Evolutionary conservation across 495 filamentous ascomycete species (phyloP).

Genomic region (Sordaria brevicollis): DNA sequence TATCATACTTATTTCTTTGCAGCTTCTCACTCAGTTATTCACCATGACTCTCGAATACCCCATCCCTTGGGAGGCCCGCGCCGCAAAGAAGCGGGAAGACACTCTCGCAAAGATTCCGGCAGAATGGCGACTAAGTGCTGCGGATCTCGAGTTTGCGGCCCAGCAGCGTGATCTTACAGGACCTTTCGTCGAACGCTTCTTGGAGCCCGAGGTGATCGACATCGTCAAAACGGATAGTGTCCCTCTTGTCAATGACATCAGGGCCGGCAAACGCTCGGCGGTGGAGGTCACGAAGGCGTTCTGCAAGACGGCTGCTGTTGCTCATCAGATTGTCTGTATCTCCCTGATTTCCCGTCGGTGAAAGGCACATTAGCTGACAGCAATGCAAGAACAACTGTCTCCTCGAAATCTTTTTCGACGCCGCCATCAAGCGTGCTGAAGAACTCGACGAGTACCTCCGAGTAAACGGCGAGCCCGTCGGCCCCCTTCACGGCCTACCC

Average conservation of each 20-base stretch:
- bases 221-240: conserved; percentile 11
- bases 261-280: conserved; percentile 11
- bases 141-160: conserved; percentile 7
- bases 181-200: conserved; percentile 23
- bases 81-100: conserved; percentile 13
- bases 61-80: conserved; percentile 13
- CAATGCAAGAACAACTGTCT: conserved; percentile 41
- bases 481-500: conserved; percentile 59
- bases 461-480: conserved; percentile 38
- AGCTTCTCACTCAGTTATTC: background rate
- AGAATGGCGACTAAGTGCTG: conserved; percentile 16
- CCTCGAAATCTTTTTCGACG: conserved; percentile 55
- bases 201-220: conserved; percentile 7
- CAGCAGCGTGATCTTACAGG: conserved; percentile 19
- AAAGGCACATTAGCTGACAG: background rate
- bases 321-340: conserved; percentile 45
- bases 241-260: conserved; percentile 13
- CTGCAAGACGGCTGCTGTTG: conserved; percentile 44
- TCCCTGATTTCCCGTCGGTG: too few relatives aligned
- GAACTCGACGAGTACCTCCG: conserved; percentile 44
- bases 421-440: conserved; percentile 47
- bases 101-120: conserved; percentile 14
- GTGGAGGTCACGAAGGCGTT: conserved; percentile 31
- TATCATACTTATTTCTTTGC: background rate
- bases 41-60: background rate